A percentile compares a stretch with the other conserved stretches of the same genome.
These are phyloP conservation scores for Tricholomella constricta DNA, from an alignment of 768 basidiomycete species.

Conservation along the genomic window DNA sequence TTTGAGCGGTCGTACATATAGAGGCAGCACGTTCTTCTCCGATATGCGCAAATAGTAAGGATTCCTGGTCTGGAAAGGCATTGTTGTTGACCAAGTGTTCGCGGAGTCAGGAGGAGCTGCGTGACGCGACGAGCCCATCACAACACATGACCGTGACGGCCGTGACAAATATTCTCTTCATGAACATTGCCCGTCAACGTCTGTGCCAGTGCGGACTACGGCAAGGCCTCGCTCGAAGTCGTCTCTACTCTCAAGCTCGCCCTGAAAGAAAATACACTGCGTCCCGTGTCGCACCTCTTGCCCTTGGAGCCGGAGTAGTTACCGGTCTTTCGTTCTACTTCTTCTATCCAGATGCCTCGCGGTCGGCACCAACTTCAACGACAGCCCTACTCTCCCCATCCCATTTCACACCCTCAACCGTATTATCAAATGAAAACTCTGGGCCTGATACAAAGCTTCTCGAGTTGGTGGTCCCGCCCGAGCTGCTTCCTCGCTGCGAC, in stretches of 20 bases:
- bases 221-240: not conserved
- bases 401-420: slow-evolving; percentile 62
- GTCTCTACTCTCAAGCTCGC: slow-evolving; percentile 2
- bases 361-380: slow-evolving; percentile 42
- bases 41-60: slow-evolving; percentile 84
- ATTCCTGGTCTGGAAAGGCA: slow-evolving; percentile 75
- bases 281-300: slow-evolving; percentile 1
- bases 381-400: slow-evolving; percentile 43
- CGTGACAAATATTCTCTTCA: slow-evolving; percentile 10
- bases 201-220: slow-evolving; percentile 7
- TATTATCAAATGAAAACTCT: slow-evolving; percentile 52
- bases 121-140: slow-evolving; percentile 11
- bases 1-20: slow-evolving; percentile 49
- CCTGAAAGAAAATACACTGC: not conserved
- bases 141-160: slow-evolving; percentile 14
- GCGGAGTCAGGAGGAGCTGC: not conserved
- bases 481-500: slow-evolving; percentile 32
- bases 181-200: slow-evolving; percentile 14
- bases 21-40: slow-evolving; percentile 67
- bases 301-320: slow-evolving; percentile 23
- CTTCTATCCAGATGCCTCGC: slow-evolving; percentile 50
- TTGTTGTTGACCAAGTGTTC: slow-evolving; percentile 21
- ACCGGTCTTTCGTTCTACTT: slow-evolving; percentile 50
- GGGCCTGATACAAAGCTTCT: slow-evolving; percentile 67
- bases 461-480: slow-evolving; percentile 55